Conservation (phyloP, 2,329 filamentous ascomycete genomes). For the Fusarium albidum region DNA sequence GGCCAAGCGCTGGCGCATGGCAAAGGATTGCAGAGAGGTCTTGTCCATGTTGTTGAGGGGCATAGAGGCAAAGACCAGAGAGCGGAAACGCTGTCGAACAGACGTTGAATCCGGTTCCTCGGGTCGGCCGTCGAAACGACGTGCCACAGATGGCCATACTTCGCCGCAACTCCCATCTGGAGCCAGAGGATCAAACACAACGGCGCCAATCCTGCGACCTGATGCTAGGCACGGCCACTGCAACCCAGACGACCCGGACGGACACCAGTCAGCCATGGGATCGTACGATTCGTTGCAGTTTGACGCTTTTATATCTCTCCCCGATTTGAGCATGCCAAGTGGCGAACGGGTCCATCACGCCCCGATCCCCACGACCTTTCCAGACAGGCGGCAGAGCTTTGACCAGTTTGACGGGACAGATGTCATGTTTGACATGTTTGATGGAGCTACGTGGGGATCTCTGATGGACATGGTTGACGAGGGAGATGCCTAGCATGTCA, state of each 20-base stretch:
- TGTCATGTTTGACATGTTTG: background rate
- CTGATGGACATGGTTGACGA: background rate
- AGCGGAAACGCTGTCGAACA: too few species aligned
- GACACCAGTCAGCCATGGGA: too few species aligned
- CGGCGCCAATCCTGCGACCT: too few species aligned
- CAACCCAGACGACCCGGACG: too few species aligned
- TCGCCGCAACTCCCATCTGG: too few species aligned
- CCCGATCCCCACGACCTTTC: slow-evolving; percentile 1
- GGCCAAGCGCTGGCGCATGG: slow-evolving; percentile 1
- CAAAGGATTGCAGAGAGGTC: background rate
- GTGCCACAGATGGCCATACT: too few species aligned
- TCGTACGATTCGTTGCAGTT: too few species aligned
- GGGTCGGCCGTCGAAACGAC: too few species aligned
- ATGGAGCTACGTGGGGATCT: background rate
- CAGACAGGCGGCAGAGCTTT: background rate
- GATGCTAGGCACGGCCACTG: too few species aligned
- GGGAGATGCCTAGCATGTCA: background rate
- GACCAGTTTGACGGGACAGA: background rate
- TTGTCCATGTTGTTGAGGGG: background rate
- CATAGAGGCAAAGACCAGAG: background rate
- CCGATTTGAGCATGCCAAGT: background rate
- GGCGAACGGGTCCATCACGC: background rate
- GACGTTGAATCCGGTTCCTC: too few species aligned
- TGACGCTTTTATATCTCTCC: background rate
- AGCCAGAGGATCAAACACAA: too few species aligned